Evolutionary conservation across 1,284 basidiomycete species (phyloP), one percentile per base, ranked within the genome.

Genomic region (Calocybe gambosa): DNA sequence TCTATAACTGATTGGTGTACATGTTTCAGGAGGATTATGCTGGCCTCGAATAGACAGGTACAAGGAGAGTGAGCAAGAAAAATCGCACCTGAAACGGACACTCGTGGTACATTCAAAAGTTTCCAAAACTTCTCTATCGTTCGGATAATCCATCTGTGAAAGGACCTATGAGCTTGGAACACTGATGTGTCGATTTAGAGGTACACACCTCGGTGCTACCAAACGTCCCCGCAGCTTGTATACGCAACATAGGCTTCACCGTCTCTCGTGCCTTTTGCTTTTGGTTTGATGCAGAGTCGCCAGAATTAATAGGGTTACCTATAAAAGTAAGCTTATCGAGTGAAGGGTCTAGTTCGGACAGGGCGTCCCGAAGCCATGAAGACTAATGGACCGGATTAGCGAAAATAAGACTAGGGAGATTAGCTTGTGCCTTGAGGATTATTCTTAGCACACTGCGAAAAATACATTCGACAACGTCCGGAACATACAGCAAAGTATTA

Each of bases 331-430:
- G 71, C 50, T 82, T 86, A 35, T 89, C 82, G 58, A 85, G 91
- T 0, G 87, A 84, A 7, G 89, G 77, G 53, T 94, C 92, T 12
- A 95, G 73, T 61, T 95, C 93, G 12, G 84, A 82, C n/a, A 96
- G 75, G 0, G 93, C 92, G 53, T 94, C 91, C 39, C 87, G 82
- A 34, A 96, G 81, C 89, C 90, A 93, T 5, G 85, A 90, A 9
- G 92, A 93, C 86, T 89, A 54, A 51, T 53, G 37, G 31, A 29
- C 6, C 21, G 42, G 28, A 42, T 37, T 31, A 21, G 16, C 10
- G 16, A 19, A 4, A 19, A 18, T 10, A 20, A 35, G 9, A 25
- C 37, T 31, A 8, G n/a, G 16, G 12, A 20, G 19, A 29, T 28
- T 16, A 2, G 7, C 35, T 53, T 67, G 45, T 45, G 84, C 90